Evolutionary conservation across 2,329 filamentous ascomycete species (phyloP), one percentile per base, ranked within the genome.

Genomic region (Cladosporium sp.): DNA sequence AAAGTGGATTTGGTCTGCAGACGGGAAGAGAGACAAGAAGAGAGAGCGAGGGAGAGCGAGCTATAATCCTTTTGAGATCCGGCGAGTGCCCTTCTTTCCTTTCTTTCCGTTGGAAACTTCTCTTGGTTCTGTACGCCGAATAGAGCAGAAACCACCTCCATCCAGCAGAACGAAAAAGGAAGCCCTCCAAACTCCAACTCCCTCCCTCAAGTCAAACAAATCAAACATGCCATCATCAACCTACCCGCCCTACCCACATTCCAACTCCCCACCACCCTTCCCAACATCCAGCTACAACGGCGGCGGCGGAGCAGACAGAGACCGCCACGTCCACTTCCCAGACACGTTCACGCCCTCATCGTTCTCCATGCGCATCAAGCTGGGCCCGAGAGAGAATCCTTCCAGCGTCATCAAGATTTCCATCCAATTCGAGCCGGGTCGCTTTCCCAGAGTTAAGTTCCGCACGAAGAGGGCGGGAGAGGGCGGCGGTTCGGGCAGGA

Each of bases 401-500:
- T 60, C 61, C 2, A 53, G 56, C 22, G 51, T 64, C 18, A 49
- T 65, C 13, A 63, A 62, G 54, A 64, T 65, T 50, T 61, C 57
- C 19, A 55, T 65, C 3, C 49, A 54, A 12, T 65, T 65, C 38
- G 58, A 61, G 30, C 51, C 50, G 11, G 63, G 63, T 1, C 50
- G 47, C 13, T 48, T 65, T 27, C 63, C 63, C 2, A 52, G 60
- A 40, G 58, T 65, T 40, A 62, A 60, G 47, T 56, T 65, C 18
- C 58, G 58, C 34, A 63, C 60, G 8, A 56, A 60, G 37, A 57
- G 54, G 41, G 54, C 60, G 24, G 44, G 49, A 24, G 59, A 58
- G 39, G 39, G 19, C 12, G 13, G 18, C 11, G 43, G 50, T 34
- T 51, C 50, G 34, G 52, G 58, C 41, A 45, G 50, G 38, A 54